A percentile compares a stretch with the other conserved stretches of the same genome.
These are phyloP conservation scores for Vicia sativa DNA, from an alignment of 306 rosid genomes.

Conservation along the genomic window DNA sequence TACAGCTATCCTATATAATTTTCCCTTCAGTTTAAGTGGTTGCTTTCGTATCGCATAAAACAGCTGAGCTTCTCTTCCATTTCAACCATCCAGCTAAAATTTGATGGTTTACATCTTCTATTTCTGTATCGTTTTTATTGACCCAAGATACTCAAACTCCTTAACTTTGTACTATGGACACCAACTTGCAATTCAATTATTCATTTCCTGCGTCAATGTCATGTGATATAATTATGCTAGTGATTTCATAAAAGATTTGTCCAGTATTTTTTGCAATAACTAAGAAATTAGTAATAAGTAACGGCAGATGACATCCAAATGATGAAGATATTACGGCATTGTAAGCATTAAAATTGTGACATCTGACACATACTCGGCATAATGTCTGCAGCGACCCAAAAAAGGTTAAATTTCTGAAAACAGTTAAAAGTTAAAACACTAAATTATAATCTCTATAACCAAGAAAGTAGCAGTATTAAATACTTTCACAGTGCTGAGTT, in stretches of 20 bases:
- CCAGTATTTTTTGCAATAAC: slow-evolving; percentile 24
- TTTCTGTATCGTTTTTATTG: too few relatives aligned
- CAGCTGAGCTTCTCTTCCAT: too few relatives aligned
- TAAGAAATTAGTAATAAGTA: not conserved
- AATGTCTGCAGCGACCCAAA: slow-evolving; percentile 4
- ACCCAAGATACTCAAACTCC: too few relatives aligned
- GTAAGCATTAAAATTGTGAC: not conserved
- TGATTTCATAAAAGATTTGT: slow-evolving; percentile 9
- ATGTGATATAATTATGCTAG: not conserved
- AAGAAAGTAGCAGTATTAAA: slow-evolving; percentile 4
- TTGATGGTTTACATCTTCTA: too few relatives aligned
- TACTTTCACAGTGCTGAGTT: slow-evolving; percentile 2
- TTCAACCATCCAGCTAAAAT: too few relatives aligned
- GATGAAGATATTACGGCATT: not conserved
- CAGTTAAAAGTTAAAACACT: slow-evolving; percentile 11
- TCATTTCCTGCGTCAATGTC: not conserved
- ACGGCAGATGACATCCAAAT: slow-evolving; percentile 18
- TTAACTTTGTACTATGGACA: not conserved
- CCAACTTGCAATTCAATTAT: slow-evolving; percentile 2
- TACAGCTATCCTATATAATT: too few relatives aligned
- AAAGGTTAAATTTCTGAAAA: not conserved
- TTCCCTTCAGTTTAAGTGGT: too few relatives aligned
- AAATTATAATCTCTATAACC: slow-evolving; percentile 26
- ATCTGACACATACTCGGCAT: slow-evolving; percentile 21
- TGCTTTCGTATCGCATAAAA: too few relatives aligned